Evolutionary conservation across 305 asterid species (phyloP).

Genomic region (Fraxinus dipetala): DNA sequence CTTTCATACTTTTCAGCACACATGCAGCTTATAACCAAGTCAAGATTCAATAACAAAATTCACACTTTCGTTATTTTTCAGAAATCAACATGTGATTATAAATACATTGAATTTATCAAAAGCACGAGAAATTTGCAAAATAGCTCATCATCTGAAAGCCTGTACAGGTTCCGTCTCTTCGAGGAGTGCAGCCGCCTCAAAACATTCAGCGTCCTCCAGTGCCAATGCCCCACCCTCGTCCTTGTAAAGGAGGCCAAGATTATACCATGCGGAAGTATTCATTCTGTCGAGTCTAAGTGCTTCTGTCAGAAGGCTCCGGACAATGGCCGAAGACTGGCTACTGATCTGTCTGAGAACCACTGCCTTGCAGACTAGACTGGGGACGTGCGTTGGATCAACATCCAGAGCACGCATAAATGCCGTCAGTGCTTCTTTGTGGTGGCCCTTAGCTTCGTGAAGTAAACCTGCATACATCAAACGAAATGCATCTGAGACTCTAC

Average conservation of each 20-base stretch:
- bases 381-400: slow-evolving; percentile 59
- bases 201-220: slow-evolving; percentile 74
- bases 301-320: slow-evolving; percentile 66
- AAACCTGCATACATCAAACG: slow-evolving; percentile 47
- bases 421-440: slow-evolving; percentile 54
- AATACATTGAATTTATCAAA: slow-evolving; percentile 6
- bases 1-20: neutral
- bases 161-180: slow-evolving; percentile 77
- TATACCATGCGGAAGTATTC: slow-evolving; percentile 67
- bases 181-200: slow-evolving; percentile 62
- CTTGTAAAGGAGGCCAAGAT: slow-evolving; percentile 69
- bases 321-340: slow-evolving; percentile 40
- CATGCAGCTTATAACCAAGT: neutral
- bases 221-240: slow-evolving; percentile 49
- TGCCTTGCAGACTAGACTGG: slow-evolving; percentile 71
- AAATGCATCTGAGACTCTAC: slow-evolving; percentile 1
- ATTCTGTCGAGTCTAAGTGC: slow-evolving; percentile 67
- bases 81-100: neutral
- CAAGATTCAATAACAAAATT: neutral
- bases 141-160: slow-evolving; percentile 58
- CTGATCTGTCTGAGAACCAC: slow-evolving; percentile 48
- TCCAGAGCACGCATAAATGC: slow-evolving; percentile 58
- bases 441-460: slow-evolving; percentile 68
- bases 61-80: neutral
- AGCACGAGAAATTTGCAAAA: slow-evolving; percentile 1